These are phyloP conservation scores for Zychaea mexicana DNA, from an alignment of 371 early-diverging fungal species.

Conservation along the genomic window DNA sequence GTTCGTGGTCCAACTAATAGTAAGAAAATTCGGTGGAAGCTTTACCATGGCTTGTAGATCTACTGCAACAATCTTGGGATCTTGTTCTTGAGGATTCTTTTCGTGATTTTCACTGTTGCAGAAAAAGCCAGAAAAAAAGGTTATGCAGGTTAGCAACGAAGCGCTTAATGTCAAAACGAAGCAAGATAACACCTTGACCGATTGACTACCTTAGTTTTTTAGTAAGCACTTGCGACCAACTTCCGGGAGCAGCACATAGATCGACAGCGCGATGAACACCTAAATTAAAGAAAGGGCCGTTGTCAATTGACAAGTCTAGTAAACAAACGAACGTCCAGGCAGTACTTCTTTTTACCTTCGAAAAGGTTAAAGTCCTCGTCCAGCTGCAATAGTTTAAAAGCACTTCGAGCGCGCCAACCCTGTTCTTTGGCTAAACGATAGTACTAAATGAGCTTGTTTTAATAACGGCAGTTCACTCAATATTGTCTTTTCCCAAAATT, in stretches of 20 bases:
- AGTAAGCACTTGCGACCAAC: constrained; percentile 98
- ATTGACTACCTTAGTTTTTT: constrained; percentile 58
- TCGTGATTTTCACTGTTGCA: constrained; percentile 55
- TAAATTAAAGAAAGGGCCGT: constrained; percentile 18
- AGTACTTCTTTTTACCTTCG: constrained; percentile 48
- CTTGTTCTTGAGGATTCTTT: constrained; percentile 53
- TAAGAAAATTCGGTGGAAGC: no score
- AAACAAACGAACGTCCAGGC: background rate
- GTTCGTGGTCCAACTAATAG: background rate
- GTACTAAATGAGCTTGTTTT: no score
- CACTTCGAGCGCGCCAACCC: constrained; percentile 97
- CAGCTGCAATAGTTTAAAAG: constrained; percentile 97
- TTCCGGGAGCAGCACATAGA: constrained; percentile 99
- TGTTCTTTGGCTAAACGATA: constrained; percentile 97
- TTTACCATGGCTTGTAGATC: constrained; percentile 97
- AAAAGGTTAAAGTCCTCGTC: constrained; percentile 89
- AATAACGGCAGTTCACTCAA: no score
- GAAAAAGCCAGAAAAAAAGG: background rate
- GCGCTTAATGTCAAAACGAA: no score
- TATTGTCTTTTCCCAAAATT: no score
- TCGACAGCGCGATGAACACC: constrained; percentile 94
- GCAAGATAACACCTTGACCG: background rate
- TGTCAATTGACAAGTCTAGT: background rate
- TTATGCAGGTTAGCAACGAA: no score
- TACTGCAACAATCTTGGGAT: constrained; percentile 92